Percentiles rank a stretch among this genome's conserved stretches.
These are phyloP conservation scores for Podospora australis DNA, from an alignment of 495 filamentous ascomycete species.

Conservation along the genomic window DNA sequence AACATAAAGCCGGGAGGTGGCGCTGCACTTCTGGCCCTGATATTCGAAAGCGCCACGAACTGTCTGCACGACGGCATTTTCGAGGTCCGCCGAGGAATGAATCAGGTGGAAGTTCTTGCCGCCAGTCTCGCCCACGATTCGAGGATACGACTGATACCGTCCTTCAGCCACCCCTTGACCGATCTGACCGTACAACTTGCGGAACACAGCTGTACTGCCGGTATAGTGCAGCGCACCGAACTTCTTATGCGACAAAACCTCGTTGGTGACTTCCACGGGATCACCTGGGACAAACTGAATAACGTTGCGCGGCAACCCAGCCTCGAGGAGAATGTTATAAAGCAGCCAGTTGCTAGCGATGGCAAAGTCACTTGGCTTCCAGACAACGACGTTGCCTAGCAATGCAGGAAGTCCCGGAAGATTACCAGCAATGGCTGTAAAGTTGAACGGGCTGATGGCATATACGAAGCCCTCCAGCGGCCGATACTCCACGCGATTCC, in stretches of 20 bases:
- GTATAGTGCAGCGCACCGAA: constrained; percentile 78
- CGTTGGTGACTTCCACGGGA: constrained; percentile 63
- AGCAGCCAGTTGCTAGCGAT: constrained; percentile 69
- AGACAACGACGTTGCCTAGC: constrained; percentile 81
- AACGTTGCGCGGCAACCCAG: constrained; percentile 71
- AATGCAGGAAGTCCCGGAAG: constrained; percentile 66
- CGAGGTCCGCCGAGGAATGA: constrained; percentile 64
- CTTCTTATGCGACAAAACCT: constrained; percentile 59
- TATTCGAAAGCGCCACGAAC: constrained; percentile 86
- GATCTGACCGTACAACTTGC: constrained; percentile 64
- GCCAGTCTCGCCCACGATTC: constrained; percentile 79
- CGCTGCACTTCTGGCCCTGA: constrained; percentile 85
- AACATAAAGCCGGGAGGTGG: constrained; percentile 70
- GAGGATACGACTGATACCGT: constrained; percentile 66
- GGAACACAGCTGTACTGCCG: constrained; percentile 76
- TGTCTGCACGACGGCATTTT: constrained; percentile 72
- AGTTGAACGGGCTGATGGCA: constrained; percentile 82
- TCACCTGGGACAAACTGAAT: constrained; percentile 80
- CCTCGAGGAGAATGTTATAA: constrained; percentile 81
- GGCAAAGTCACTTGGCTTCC: constrained; percentile 79
- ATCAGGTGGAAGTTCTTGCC: constrained; percentile 91
- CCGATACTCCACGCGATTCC: constrained; percentile 79
- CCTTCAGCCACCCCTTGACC: constrained; percentile 61
- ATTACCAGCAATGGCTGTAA: constrained; percentile 80
- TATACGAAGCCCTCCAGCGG: constrained; percentile 86